Conservation (phyloP, 352 stramenopile species). For the Pythium brassicae region DNA sequence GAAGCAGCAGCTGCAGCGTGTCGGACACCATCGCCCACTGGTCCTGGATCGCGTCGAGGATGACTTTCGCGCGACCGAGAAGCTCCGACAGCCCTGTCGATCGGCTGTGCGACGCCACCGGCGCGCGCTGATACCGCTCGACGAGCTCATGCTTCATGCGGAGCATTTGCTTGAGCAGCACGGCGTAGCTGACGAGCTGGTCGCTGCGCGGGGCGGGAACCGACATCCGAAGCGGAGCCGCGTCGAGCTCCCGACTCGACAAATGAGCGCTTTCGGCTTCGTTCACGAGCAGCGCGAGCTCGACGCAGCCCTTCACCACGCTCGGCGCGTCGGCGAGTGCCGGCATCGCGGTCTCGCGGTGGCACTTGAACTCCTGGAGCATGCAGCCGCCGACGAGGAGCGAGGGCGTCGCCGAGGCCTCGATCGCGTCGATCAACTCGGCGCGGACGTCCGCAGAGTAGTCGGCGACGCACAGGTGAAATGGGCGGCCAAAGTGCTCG, state of each 20-base stretch:
- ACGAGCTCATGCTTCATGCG: constrained; percentile 1
- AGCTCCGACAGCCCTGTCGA: background rate
- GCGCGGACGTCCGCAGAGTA: constrained; percentile 3
- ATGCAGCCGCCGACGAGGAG: constrained; percentile 10
- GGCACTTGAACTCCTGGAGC: background rate
- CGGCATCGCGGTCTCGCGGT: background rate
- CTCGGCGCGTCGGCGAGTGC: background rate
- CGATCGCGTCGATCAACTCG: constrained; percentile 2
- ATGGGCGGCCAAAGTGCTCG: background rate
- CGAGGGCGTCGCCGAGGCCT: background rate
- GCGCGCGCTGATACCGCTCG: background rate
- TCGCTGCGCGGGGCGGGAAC: background rate
- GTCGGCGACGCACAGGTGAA: constrained; percentile 10
- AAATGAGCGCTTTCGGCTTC: background rate
- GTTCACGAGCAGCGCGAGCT: constrained; percentile 15
- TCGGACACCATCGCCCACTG: background rate
- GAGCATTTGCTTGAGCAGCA: constrained; percentile 13
- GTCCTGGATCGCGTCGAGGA: constrained; percentile 3
- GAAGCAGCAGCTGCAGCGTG: constrained; percentile 5
- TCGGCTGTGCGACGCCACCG: background rate
- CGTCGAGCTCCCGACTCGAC: background rate
- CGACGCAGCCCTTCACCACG: constrained; percentile 2
- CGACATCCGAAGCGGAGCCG: background rate
- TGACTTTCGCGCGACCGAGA: background rate
- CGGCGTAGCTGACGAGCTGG: constrained; percentile 1